Evolutionary conservation across 2,329 filamentous ascomycete species (phyloP), one percentile per base, ranked within the genome.

Genomic region (Stylonectria norvegica): DNA sequence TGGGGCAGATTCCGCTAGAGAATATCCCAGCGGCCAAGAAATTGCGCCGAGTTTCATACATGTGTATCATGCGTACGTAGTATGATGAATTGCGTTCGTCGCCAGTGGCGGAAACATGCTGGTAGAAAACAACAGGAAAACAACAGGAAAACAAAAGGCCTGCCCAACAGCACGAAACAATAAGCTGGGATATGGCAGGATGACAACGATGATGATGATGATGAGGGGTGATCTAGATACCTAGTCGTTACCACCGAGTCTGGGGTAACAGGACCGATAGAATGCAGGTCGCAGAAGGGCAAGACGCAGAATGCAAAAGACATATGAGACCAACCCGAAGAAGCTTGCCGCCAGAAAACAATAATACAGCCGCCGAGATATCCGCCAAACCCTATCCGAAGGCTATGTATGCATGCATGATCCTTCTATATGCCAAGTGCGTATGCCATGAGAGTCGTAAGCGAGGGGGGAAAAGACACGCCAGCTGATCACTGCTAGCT

Each of bases 321-420:
- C 5, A 22, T 12, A 34, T n/a, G 8, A n/a, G 14, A 27, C 18
- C 14, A 14, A 28, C 16, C 15, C 27, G 8, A 9, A 37, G 15
- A 34, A 31, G 35, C 11, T 15, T 12, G 12, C 12, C 7, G 16
- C 14, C 20, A 32, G 10, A 23, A 34, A 34, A 35, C 18, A 42
- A 42, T 45, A 40, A 40, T 47, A 50, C 48, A 54, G 20, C 34
- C 35, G 40, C 38, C 42, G 38, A 44, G 35, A 22, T 43, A 47
- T 34, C 48, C 48, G 41, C 48, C 50, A 36, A n/a, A 38, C 42
- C 44, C 47, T 31, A 47, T 52, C 37, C 48, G 34, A 31, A 43
- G 48, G 35, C 40, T 49, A 49, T 25, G 22, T 12, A 25, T 30
- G 27, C 9, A 30, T 30, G 27, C 27, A 30, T 30, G 27, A 43